Evolutionary conservation across 768 basidiomycete species (phyloP), one percentile per base, ranked within the genome.

Genomic region (Gloeophyllum trabeum): DNA sequence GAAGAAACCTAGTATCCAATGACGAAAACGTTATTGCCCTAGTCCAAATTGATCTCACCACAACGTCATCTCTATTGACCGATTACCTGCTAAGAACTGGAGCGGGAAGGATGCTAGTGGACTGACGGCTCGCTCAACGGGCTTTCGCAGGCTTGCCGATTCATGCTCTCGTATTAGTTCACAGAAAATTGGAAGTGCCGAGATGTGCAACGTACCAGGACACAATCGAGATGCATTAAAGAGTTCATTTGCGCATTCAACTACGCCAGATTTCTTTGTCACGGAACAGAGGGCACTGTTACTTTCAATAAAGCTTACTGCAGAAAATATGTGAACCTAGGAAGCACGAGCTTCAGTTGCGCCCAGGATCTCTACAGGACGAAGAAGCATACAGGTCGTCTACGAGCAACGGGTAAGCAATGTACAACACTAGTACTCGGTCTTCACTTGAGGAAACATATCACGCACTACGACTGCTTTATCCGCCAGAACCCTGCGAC

Each of bases 311-410:
- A 34, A n/a, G 32, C 56, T 52, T 59, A 82, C 86, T 69, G 55
- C 86, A 89, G 56, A 89, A 89, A 60, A 89, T 87, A 65, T 88
- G 86, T 43, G 86, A 87, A 62, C 86, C 86, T 87, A 43, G 46
- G 12, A 46, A 14, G 37, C 20, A 47, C 40, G 19, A 21, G 23
- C 1, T 42, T 35, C 25, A 48, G 6, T 30, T 6, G 10, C 26
- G 18, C 21, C 6, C 6, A 38, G 25, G 25, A 25, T 26, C 26
- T 48, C 28, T 39, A 45, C 36, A n/a, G 14, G 24, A 44, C 40
- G 22, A 22, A 24, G 32, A 37, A 41, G 6, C 72, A 53, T 48
- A 77, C 75, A 76, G 30, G 74, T 75, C n/a, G 75, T 77, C 75
- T 76, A 19, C 28, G 41, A 12, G 28, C 10, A 41, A 49, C 53